Conservation (phyloP, 2,329 filamentous ascomycete genomes). For the Scortechinia acanthostroma region DNA sequence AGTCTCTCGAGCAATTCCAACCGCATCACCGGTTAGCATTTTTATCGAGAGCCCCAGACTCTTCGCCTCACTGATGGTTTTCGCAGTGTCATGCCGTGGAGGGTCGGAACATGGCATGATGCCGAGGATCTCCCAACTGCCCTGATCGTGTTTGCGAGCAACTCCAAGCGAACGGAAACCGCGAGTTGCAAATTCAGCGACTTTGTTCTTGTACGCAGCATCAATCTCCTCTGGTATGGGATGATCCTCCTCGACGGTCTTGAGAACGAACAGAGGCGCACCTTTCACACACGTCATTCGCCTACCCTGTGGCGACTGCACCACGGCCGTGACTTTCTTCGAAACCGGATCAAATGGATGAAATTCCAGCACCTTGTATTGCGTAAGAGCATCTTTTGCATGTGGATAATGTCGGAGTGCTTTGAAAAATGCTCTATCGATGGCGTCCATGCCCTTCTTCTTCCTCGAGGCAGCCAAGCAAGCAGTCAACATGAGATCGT, state of each 20-base stretch:
- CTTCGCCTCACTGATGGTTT: slow-evolving; percentile 86
- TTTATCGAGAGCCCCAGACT: slow-evolving; percentile 82
- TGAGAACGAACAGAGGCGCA: slow-evolving; percentile 79
- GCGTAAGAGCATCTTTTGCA: slow-evolving; percentile 72
- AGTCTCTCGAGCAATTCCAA: slow-evolving; percentile 86
- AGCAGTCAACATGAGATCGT: slow-evolving; percentile 87
- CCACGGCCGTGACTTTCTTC: slow-evolving; percentile 82
- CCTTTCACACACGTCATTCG: slow-evolving; percentile 85
- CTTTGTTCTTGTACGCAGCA: slow-evolving; percentile 83
- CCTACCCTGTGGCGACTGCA: slow-evolving; percentile 77
- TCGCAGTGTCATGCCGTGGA: slow-evolving; percentile 81
- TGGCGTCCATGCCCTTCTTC: slow-evolving; percentile 92
- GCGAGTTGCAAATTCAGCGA: slow-evolving; percentile 83
- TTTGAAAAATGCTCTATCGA: slow-evolving; percentile 92
- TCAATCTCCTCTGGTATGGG: slow-evolving; percentile 71
- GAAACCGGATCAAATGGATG: slow-evolving; percentile 86
- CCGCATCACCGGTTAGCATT: slow-evolving; percentile 92
- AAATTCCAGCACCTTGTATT: slow-evolving; percentile 81
- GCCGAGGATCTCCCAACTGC: slow-evolving; percentile 82
- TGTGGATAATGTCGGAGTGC: slow-evolving; percentile 74
- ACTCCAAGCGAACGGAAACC: slow-evolving; percentile 92
- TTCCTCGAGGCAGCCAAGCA: slow-evolving; percentile 85
- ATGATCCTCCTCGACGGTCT: slow-evolving; percentile 80
- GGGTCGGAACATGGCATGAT: slow-evolving; percentile 94
- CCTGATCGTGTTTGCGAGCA: slow-evolving; percentile 78